Evolutionary conservation across 164 flowering plant species (phyloP), one percentile per base, ranked within the genome.

Genomic region (Chimonanthus praecox): DNA sequence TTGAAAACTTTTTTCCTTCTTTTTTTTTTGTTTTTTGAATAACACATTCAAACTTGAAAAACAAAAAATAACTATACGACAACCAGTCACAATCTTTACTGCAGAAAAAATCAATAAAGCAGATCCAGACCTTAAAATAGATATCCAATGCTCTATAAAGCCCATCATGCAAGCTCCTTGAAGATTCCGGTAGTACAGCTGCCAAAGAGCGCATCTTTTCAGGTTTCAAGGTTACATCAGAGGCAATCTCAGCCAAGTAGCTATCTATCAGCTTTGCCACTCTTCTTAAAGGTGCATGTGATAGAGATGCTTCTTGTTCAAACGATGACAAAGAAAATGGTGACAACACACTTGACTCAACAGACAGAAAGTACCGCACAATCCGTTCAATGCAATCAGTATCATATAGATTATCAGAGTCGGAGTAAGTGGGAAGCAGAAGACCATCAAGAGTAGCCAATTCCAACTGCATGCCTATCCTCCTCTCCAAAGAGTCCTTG

Each of bases 131-230:
- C 98, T 95, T 91, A 75, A 91, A 83, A 82, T 90, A 95, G 74
- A 93, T 89, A 75, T 95, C 99, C 61, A 95, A 64, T n/a, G 97
- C 95, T 77, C 99, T 84, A 81, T 95, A 95, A 4, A 95, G 77
- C 69, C 99, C 99, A 76, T 95, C 99, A 80, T 91, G 90, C 75
- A 91, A 88, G 73, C 87, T 71, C 83, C 99, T 89, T 44, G 97
- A 89, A 75, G 84, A 85, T 63, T 89, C 94, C 45, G 99, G 98
- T 71, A 95, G 85, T 47, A 90, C 90, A 74, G 82, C 93, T 3
- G 90, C 93, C 80, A 95, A 92, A 50, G 89, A 79, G 3, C 85
- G 85, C 60, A 95, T 51, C 80, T 89, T 93, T 64, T 76, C 85
- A 48, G 92, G 91, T 79, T 93, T 95, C 84, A 95, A 77, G 80